A percentile compares a stretch with the other conserved stretches of the same genome.
These are phyloP conservation scores for Kalmusia sp. DNA, from an alignment of 2,329 filamentous ascomycete genomes.

Conservation along the genomic window DNA sequence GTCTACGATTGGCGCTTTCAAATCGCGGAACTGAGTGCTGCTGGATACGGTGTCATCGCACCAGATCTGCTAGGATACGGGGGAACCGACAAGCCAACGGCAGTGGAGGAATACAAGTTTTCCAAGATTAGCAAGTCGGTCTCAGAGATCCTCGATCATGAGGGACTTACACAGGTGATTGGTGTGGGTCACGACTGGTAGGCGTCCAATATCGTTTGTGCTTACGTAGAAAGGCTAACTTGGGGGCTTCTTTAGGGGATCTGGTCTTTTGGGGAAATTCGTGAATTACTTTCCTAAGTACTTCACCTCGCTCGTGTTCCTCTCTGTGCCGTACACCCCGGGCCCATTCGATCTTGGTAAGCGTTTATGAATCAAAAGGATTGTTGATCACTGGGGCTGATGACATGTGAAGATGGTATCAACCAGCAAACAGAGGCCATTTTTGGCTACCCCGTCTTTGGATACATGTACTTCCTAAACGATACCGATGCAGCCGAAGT, in stretches of 20 bases:
- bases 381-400: neutral
- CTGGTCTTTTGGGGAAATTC: constrained; percentile 1
- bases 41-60: constrained; percentile 47
- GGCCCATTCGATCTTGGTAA: neutral
- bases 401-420: neutral
- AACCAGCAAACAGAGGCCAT: neutral
- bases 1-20: constrained; percentile 53
- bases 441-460: constrained; percentile 11
- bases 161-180: constrained; percentile 6
- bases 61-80: constrained; percentile 68
- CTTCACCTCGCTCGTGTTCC: constrained; percentile 7
- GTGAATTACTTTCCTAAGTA: constrained; percentile 6
- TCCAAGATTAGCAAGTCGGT: constrained; percentile 3
- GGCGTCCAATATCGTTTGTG: neutral
- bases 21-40: constrained; percentile 46
- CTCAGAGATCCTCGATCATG: constrained; percentile 7
- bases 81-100: constrained; percentile 53
- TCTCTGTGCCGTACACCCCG: constrained; percentile 9
- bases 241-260: constrained; percentile 1
- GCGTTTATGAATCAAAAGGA: neutral
- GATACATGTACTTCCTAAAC: constrained; percentile 13
- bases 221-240: neutral
- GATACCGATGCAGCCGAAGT: neutral
- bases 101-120: constrained; percentile 13
- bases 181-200: constrained; percentile 18